These are phyloP conservation scores for Moringa oleifera DNA, from an alignment of 345 rosid genomes.

Conservation along the genomic window DNA sequence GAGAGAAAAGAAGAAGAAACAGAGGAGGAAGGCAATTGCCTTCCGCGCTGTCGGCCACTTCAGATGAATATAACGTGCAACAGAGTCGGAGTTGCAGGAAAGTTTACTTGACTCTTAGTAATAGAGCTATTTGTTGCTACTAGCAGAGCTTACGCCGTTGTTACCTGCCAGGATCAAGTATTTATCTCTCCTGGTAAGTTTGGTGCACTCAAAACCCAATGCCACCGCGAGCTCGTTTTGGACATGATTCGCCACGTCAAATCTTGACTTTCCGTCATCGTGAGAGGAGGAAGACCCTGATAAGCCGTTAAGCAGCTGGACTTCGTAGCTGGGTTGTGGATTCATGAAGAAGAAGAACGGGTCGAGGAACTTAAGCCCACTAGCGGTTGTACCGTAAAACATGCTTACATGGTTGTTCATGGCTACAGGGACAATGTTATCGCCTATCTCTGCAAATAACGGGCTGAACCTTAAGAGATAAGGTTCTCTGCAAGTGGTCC, in stretches of 20 bases:
- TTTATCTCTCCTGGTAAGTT: slow-evolving; percentile 66
- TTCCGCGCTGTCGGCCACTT: too few species aligned
- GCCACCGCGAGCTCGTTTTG: slow-evolving; percentile 52
- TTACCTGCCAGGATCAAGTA: slow-evolving; percentile 80
- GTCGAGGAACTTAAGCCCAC: slow-evolving; percentile 68
- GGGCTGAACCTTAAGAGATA: slow-evolving; percentile 73
- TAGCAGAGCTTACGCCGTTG: slow-evolving; percentile 30
- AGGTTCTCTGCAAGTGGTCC: slow-evolving; percentile 84
- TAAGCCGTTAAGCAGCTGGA: slow-evolving; percentile 39
- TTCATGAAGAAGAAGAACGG: slow-evolving; percentile 65
- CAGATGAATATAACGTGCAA: too few species aligned
- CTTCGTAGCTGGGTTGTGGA: slow-evolving; percentile 42
- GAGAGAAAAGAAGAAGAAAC: too few species aligned
- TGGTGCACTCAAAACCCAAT: slow-evolving; percentile 58
- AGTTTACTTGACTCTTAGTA: too few species aligned
- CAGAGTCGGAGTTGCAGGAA: too few species aligned
- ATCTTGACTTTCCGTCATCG: slow-evolving; percentile 30
- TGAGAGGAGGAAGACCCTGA: slow-evolving; percentile 23
- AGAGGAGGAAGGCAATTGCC: too few species aligned
- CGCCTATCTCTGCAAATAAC: slow-evolving; percentile 53
- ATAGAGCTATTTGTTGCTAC: too few species aligned
- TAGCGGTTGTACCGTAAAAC: slow-evolving; percentile 74
- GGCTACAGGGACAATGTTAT: slow-evolving; percentile 63
- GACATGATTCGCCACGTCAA: slow-evolving; percentile 57
- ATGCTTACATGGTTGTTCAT: slow-evolving; percentile 35